Evolutionary conservation across 305 asterid genomes (phyloP).

Genomic region (Andrographis paniculata): DNA sequence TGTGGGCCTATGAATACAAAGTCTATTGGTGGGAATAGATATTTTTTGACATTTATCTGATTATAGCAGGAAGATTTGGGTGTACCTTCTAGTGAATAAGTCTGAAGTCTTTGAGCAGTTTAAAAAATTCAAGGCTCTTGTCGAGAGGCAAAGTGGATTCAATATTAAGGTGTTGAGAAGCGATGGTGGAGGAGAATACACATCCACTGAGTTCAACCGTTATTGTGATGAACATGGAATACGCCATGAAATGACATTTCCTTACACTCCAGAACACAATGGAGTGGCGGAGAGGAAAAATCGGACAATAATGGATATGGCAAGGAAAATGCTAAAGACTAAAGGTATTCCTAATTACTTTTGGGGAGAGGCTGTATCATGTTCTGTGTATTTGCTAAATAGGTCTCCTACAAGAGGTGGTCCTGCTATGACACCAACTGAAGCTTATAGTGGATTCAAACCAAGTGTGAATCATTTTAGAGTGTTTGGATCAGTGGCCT

Average conservation of each 20-base stretch:
- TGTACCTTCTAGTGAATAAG: too few relatives aligned
- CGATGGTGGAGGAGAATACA: slow-evolving; percentile 16
- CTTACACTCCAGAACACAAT: slow-evolving; percentile 18
- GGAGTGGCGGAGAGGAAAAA: slow-evolving; percentile 13
- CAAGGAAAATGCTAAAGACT: too few relatives aligned
- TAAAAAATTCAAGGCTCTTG: too few relatives aligned
- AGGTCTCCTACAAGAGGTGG: slow-evolving; percentile 12
- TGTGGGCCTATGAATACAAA: too few relatives aligned
- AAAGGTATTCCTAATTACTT: too few relatives aligned
- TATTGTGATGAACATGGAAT: slow-evolving; percentile 9
- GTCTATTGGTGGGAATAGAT: too few relatives aligned
- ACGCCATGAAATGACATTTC: not conserved
- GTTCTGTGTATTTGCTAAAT: slow-evolving; percentile 18
- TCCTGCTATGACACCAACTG: slow-evolving; percentile 3
- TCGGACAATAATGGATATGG: slow-evolving; percentile 4
- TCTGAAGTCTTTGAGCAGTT: too few relatives aligned
- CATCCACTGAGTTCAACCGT: not conserved
- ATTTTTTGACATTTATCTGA: too few relatives aligned
- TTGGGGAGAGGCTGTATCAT: slow-evolving; percentile 17
- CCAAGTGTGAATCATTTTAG: slow-evolving; percentile 14
- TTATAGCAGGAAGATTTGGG: too few relatives aligned
- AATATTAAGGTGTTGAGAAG: slow-evolving; percentile 5
- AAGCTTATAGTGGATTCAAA: slow-evolving; percentile 19
- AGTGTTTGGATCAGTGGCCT: not conserved
- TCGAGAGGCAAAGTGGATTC: slow-evolving; percentile 18